These are phyloP conservation scores for Claviceps arundinis DNA, from an alignment of 2,329 filamentous ascomycete genomes.

Conservation along the genomic window DNA sequence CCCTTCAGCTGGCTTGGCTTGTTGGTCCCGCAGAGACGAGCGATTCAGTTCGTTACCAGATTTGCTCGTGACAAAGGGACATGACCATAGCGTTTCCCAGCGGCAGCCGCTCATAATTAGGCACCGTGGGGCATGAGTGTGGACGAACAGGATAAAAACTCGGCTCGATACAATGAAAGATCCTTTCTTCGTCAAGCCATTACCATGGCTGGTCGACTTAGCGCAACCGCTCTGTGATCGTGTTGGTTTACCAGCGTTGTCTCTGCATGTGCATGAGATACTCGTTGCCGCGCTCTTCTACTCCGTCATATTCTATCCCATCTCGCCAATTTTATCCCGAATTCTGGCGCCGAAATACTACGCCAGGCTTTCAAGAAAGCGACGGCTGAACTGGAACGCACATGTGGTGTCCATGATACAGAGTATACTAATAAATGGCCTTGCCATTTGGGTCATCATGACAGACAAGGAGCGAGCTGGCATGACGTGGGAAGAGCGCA, in stretches of 20 bases:
- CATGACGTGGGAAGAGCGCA: constrained; percentile 53
- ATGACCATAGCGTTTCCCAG: not conserved
- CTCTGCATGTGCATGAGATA: constrained; percentile 68
- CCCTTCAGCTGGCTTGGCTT: no score
- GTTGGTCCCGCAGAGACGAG: no score
- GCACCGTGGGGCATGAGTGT: not conserved
- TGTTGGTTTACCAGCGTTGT: constrained; percentile 50
- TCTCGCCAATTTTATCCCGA: constrained; percentile 55
- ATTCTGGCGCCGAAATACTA: constrained; percentile 52
- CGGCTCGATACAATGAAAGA: constrained; percentile 47
- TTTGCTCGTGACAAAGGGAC: not conserved
- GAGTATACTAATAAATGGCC: constrained; percentile 53
- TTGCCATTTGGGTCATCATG: constrained; percentile 64
- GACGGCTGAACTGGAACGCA: constrained; percentile 66
- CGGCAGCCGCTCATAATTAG: not conserved
- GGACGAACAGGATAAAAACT: not conserved
- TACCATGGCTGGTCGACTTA: constrained; percentile 42
- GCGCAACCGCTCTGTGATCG: constrained; percentile 51
- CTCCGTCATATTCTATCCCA: constrained; percentile 48
- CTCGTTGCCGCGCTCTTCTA: constrained; percentile 54
- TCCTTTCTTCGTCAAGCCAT: constrained; percentile 51
- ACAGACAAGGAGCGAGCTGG: constrained; percentile 51
- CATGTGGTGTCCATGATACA: constrained; percentile 78
- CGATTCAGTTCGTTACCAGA: not conserved
- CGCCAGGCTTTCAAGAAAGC: constrained; percentile 47